A percentile compares a stretch with the other conserved stretches of the same genome.
These are phyloP conservation scores for Entomophthora muscae DNA, from an alignment of 371 early-diverging fungal species.

Conservation along the genomic window DNA sequence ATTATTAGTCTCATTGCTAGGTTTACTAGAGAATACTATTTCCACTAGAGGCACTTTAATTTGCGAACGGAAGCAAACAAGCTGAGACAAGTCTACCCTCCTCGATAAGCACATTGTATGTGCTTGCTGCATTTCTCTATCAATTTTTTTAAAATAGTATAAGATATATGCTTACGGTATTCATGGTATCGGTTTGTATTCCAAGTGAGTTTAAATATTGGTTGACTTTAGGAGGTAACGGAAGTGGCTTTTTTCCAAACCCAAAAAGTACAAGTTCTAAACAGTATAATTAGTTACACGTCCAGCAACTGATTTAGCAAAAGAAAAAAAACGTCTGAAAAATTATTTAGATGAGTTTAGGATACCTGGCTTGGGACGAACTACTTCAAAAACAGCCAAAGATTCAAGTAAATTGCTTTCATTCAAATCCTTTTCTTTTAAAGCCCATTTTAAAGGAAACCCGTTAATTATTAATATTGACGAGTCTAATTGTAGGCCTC, in stretches of 20 bases:
- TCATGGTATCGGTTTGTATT: conserved; percentile 9
- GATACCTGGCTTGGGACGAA: background rate
- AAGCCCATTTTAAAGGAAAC: background rate
- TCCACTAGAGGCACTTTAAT: too few relatives aligned
- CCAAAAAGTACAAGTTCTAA: conserved; percentile 12
- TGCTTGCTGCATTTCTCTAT: conserved; percentile 9
- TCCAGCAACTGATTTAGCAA: too few relatives aligned
- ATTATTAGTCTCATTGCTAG: too few relatives aligned
- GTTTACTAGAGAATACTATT: too few relatives aligned
- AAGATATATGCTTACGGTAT: conserved; percentile 9
- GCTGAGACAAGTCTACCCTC: conserved; percentile 11
- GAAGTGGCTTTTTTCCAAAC: conserved; percentile 9
- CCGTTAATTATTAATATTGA: background rate
- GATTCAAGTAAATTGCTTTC: background rate
- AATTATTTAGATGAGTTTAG: too few relatives aligned
- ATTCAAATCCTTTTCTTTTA: background rate
- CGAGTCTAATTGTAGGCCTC: background rate
- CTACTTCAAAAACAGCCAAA: background rate
- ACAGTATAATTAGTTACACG: too few relatives aligned
- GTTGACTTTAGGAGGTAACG: conserved; percentile 5
- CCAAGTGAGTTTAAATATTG: conserved; percentile 9
- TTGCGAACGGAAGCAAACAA: conserved; percentile 8
- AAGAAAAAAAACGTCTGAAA: too few relatives aligned
- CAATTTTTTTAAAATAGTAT: background rate
- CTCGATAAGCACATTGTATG: conserved; percentile 9